Base-by-base conservation (phyloP, 257 asterid species). In the Gardenia jasminoides region DNA sequence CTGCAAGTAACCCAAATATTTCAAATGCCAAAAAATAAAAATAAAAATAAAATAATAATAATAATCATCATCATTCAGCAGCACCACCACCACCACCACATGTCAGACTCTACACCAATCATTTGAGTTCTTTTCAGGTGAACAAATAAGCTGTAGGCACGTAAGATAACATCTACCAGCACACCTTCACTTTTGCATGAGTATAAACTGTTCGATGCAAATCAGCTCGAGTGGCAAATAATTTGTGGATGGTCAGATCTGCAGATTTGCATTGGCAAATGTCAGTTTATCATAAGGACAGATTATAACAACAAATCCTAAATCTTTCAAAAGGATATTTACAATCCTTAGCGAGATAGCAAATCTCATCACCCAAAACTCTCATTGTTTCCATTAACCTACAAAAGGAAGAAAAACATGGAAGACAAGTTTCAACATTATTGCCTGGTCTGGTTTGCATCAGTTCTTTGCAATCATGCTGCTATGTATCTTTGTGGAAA, bases 121-220 rank as follows among this genome's bases (percentile, higher is more conserved):
- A 69, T 36, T 12, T 56, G 30, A 31, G 24, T 16, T 9, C 17
- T 39, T 31, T 30, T 36, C 41, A 68, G 43, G 70, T 47, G 46
- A 39, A 72, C 24, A n/a, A 78, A 30, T 74, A 76, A n/a, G 62
- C 28, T 46, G 12, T 15, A 28, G 30, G 58, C 59, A 26, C 58
- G 30, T 39, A 56, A n/a, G 22, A 59, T 39, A 20, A n/a, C 54
- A 74, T 11, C 41, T 6, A n/a, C 7, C 62, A 28, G 64, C 76
- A 36, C 69, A 93, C 99, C 97, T 93, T 95, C 83, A 92, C 98
- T 95, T 93, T 93, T 79, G 98, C 96, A 87, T 95, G 98, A 78
- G 96, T 87, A 86, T 95, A 95, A 62, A 88, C 94, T 65, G 99
- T 95, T 84, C 97, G 86, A 82, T 88, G 83, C 85, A 95, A 88